phyloP scores from a whole-genome alignment of 805 yeast species.

The Lachancea mirantina region DNA sequence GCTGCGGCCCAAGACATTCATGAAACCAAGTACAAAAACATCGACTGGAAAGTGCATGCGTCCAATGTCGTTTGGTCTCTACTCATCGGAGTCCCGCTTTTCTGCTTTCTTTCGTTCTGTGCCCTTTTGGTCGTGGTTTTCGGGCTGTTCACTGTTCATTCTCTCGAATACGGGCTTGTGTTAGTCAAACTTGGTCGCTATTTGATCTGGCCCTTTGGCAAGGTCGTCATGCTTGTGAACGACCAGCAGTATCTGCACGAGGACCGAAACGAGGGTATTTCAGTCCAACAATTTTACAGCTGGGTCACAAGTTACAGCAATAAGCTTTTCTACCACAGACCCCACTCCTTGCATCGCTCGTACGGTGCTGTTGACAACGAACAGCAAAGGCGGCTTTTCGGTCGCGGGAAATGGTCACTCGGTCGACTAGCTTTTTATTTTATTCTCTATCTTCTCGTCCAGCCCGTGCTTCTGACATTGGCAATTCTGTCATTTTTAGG shows the following conservation, averaged over 20 bases:
- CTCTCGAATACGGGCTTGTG: slow-evolving; percentile 55
- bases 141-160: slow-evolving; percentile 38
- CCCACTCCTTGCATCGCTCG: slow-evolving; percentile 12
- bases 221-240: slow-evolving; percentile 66
- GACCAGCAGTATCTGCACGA: slow-evolving; percentile 79
- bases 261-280: slow-evolving; percentile 83
- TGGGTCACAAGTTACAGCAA: slow-evolving; percentile 79
- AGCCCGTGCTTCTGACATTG: slow-evolving; percentile 55
- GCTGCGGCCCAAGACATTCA: slow-evolving; percentile 93
- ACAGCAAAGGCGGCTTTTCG: slow-evolving; percentile 58
- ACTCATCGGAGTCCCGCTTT: slow-evolving; percentile 62
- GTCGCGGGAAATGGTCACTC: slow-evolving; percentile 85
- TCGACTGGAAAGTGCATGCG: slow-evolving; percentile 54
- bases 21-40: slow-evolving; percentile 50
- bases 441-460: slow-evolving; percentile 59
- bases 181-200: slow-evolving; percentile 61
- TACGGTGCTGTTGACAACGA: slow-evolving; percentile 26
- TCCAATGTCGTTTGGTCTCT: slow-evolving; percentile 70
- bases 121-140: slow-evolving; percentile 37
- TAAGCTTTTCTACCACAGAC: slow-evolving; percentile 60
- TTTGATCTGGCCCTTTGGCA: slow-evolving; percentile 82
- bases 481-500: slow-evolving; percentile 66
- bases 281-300: slow-evolving; percentile 72
- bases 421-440: slow-evolving; percentile 75
- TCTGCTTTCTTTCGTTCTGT: slow-evolving; percentile 38